Evolutionary conservation across 2,329 filamentous ascomycete species (phyloP).

Genomic region (Saccharata proteae): DNA sequence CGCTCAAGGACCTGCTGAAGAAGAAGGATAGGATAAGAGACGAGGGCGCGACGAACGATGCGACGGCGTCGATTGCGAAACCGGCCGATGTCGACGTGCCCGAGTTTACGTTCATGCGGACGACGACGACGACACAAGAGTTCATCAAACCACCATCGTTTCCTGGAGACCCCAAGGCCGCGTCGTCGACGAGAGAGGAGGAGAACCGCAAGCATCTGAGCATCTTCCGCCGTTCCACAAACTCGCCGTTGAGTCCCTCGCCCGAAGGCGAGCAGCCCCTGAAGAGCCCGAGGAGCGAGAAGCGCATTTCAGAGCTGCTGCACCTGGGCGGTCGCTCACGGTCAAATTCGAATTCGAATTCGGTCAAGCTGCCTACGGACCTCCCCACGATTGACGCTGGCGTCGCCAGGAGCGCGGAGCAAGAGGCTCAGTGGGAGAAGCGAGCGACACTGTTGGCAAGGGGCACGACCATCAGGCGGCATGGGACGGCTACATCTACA

Average conservation of each 20-base stretch:
- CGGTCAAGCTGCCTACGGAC: conserved; percentile 64
- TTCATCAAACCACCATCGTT: conserved; percentile 58
- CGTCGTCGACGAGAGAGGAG: conserved; percentile 11
- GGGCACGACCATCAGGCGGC: conserved; percentile 34
- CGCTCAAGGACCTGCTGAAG: conserved; percentile 48
- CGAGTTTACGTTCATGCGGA: conserved; percentile 72
- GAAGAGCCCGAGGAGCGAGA: conserved; percentile 16
- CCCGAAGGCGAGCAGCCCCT: conserved; percentile 11
- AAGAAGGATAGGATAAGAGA: conserved; percentile 46
- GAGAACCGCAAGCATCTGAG: conserved; percentile 18
- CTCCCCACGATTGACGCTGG: conserved; percentile 57
- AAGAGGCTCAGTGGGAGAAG: conserved; percentile 70
- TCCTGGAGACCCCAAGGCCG: conserved; percentile 25
- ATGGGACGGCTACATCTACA: too few species aligned
- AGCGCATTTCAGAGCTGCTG: conserved; percentile 56
- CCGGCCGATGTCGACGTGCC: conserved; percentile 16
- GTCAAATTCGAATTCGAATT: conserved; percentile 41
- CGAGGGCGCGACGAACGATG: conserved; percentile 15
- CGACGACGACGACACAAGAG: conserved; percentile 71
- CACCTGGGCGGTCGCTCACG: conserved; percentile 44
- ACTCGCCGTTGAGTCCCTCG: conserved; percentile 13
- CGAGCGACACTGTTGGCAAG: conserved; percentile 79
- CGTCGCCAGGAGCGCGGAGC: conserved; percentile 30
- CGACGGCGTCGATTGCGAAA: background rate
- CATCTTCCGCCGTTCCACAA: conserved; percentile 17